Evolutionary conservation across 768 basidiomycete genomes (phyloP), one percentile per base, ranked within the genome.

Genomic region (Lactarius sanguifluus): DNA sequence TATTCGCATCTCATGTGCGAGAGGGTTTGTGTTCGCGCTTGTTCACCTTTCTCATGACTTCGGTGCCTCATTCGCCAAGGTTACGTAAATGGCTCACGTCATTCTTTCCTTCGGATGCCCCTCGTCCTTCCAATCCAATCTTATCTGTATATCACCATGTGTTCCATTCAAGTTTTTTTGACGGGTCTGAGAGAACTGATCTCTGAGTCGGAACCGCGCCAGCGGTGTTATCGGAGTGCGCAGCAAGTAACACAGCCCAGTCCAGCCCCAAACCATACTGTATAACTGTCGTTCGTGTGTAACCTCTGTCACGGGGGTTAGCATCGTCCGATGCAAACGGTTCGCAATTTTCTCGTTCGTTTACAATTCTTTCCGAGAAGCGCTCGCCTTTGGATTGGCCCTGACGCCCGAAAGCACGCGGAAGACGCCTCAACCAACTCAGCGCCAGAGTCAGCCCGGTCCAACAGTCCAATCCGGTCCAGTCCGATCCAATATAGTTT

Each of bases 111-210:
- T 41, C 16, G 41, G 41, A 16, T 41, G 41, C 41, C 12, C 23
- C 25, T 13, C 5, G 13, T 28, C 23, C 23, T 52, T 25, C 50
- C 50, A 52, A 15, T 52, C 50, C 13, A 13, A 52, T 52, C 23
- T 25, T 50, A 50, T 50, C 47, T 50, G 38, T 40, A 47, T 23
- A 47, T 47, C 5, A 23, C 12, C 23, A 50, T 12, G 47, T 23
- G 47, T 50, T 50, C 47, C 47, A 50, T 50, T 23, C 47, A 50
- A 23, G 47, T 50, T 50, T 50, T 25, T 50, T n/a, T 15, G 50
- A n/a, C 12, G 5, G 5, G 5, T 13, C 6, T 12, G 50, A 25
- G 50, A 13, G 13, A 18, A 4, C 23, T 7, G 15, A 52, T 52
- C 25, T 52, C 50, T 52, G 50, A 52, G 50, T 10, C 50, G 50